Percentiles rank a stretch among this genome's conserved stretches.
Evolutionary conservation across 2,329 filamentous ascomycete genomes (phyloP).

Genomic region (Ramichloridium luteum): DNA sequence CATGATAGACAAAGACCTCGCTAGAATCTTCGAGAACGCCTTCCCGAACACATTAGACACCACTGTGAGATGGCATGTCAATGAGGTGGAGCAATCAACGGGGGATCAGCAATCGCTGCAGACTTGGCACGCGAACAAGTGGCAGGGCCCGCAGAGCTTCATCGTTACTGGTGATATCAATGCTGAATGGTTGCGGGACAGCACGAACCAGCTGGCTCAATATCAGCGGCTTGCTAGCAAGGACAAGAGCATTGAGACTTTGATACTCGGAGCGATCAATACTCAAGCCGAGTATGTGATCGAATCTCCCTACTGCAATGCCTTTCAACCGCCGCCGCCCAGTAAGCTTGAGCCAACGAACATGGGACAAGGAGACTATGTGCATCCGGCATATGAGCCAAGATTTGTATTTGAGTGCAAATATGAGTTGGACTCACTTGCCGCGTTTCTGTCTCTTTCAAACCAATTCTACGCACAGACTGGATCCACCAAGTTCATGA

Average conservation of each 20-base stretch:
- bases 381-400: constrained; percentile 79
- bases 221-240: constrained; percentile 78
- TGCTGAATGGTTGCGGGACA: constrained; percentile 84
- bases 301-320: constrained; percentile 91
- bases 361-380: constrained; percentile 71
- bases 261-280: constrained; percentile 89
- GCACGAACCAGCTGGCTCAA: constrained; percentile 82
- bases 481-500: constrained; percentile 65
- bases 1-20: constrained; percentile 76
- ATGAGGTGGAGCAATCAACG: constrained; percentile 38
- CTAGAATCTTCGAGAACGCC: constrained; percentile 84
- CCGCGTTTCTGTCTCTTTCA: constrained; percentile 72
- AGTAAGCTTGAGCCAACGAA: constrained; percentile 58
- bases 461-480: constrained; percentile 82
- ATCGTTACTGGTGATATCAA: constrained; percentile 80
- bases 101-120: constrained; percentile 29
- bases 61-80: constrained; percentile 76
- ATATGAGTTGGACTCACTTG: constrained; percentile 92
- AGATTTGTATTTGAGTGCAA: constrained; percentile 92
- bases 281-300: constrained; percentile 94
- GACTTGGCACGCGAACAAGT: constrained; percentile 40
- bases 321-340: constrained; percentile 86
- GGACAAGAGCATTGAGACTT: constrained; percentile 61
- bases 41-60: constrained; percentile 71
- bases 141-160: constrained; percentile 82